Evolutionary conservation across 2,329 filamentous ascomycete genomes (phyloP).

Genomic region (Epichloe typhina): DNA sequence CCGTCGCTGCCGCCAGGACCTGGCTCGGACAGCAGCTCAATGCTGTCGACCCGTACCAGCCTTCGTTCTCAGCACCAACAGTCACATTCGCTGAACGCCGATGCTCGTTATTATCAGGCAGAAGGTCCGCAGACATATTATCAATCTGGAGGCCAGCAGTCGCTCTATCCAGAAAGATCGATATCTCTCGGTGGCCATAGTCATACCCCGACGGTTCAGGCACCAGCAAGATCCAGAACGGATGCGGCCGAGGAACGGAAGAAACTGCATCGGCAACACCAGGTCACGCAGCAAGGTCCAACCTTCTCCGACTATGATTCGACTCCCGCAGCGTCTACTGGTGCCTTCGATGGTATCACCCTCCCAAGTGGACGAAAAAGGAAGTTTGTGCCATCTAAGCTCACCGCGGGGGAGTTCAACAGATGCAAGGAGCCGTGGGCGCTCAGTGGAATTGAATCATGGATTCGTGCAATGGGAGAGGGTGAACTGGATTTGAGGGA

Average conservation of each 20-base stretch:
- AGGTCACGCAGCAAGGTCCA: conserved; percentile 37
- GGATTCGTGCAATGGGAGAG: conserved; percentile 82
- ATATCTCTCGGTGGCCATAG: conserved; percentile 75
- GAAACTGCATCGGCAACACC: conserved; percentile 38
- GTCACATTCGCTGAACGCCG: conserved; percentile 34
- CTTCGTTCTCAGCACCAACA: conserved; percentile 33
- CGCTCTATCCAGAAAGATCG: conserved; percentile 49
- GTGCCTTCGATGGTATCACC: conserved; percentile 67
- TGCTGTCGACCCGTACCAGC: conserved; percentile 32
- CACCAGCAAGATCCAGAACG: conserved; percentile 85
- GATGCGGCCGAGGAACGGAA: conserved; percentile 68
- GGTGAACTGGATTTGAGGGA: conserved; percentile 80
- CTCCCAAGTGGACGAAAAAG: conserved; percentile 71
- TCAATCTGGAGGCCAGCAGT: conserved; percentile 21
- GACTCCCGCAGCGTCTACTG: conserved; percentile 37
- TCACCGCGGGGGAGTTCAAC: conserved; percentile 70
- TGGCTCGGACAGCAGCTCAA: conserved; percentile 46
- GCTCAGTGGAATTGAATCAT: conserved; percentile 70
- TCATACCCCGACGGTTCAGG: conserved; percentile 62
- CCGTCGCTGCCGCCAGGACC: conserved; percentile 48
- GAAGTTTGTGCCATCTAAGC: conserved; percentile 75
- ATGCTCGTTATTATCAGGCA: conserved; percentile 26
- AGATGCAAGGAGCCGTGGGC: conserved; percentile 88
- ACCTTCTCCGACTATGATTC: conserved; percentile 45
- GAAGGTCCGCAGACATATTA: conserved; percentile 39